Evolutionary conservation across 805 yeast species (phyloP).

Genomic region (Yarrowia sp.): DNA sequence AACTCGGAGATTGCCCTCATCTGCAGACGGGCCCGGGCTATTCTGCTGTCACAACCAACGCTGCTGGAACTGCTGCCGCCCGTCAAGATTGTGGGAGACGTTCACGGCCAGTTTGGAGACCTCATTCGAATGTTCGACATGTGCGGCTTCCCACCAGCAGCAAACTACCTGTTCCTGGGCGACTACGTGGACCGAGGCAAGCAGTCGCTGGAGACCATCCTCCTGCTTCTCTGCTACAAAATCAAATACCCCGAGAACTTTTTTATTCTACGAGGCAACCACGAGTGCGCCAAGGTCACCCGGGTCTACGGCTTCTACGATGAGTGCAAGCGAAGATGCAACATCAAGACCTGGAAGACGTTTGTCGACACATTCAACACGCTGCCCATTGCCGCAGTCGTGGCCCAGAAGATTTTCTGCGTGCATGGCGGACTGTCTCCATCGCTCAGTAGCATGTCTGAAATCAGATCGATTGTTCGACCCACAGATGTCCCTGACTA

Average conservation of each 20-base stretch:
- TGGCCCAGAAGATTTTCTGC: slow-evolving; percentile 92
- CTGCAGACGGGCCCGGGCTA: slow-evolving; percentile 87
- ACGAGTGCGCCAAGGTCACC: slow-evolving; percentile 96
- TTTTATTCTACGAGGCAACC: slow-evolving; percentile 91
- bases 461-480: slow-evolving; percentile 73
- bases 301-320: slow-evolving; percentile 97
- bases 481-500: slow-evolving; percentile 89
- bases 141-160: slow-evolving; percentile 96
- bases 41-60: slow-evolving; percentile 89
- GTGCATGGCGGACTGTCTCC: slow-evolving; percentile 88
- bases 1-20: slow-evolving; percentile 86
- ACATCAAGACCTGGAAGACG: slow-evolving; percentile 89
- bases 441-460: slow-evolving; percentile 73
- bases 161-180: slow-evolving; percentile 91
- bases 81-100: slow-evolving; percentile 89
- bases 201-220: slow-evolving; percentile 90
- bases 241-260: slow-evolving; percentile 97
- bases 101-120: slow-evolving; percentile 96
- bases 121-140: slow-evolving; percentile 87
- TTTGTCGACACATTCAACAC: slow-evolving; percentile 96
- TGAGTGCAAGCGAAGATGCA: slow-evolving; percentile 94
- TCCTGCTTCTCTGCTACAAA: slow-evolving; percentile 86
- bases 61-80: slow-evolving; percentile 85
- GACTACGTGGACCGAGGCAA: slow-evolving; percentile 98
- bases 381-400: slow-evolving; percentile 92